These are phyloP conservation scores for Arabidopsis suecica DNA, from an alignment of 345 rosid species.

Conservation along the genomic window DNA sequence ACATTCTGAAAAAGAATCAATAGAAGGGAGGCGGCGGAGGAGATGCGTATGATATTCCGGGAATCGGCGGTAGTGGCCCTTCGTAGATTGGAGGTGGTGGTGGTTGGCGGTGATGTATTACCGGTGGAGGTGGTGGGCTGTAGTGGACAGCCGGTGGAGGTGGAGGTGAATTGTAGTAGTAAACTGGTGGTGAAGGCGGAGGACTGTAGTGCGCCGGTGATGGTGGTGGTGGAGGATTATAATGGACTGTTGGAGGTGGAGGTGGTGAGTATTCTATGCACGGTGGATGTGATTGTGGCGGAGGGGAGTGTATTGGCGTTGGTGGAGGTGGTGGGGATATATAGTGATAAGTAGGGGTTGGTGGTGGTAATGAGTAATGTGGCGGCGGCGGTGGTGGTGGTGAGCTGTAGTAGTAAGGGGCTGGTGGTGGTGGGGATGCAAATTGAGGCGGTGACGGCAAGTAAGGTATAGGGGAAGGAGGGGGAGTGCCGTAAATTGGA, in stretches of 20 bases:
- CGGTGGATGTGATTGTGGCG: conserved; percentile 53
- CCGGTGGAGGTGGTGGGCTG: conserved; percentile 38
- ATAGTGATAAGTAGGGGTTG: conserved; percentile 40
- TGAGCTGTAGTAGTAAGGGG: not conserved
- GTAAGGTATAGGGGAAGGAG: conserved; percentile 51
- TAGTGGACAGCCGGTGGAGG: conserved; percentile 55
- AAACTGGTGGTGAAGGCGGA: conserved; percentile 50
- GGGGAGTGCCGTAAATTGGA: conserved; percentile 38
- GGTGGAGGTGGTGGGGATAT: conserved; percentile 48
- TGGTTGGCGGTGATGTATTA: conserved; percentile 49
- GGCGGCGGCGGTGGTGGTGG: conserved; percentile 41
- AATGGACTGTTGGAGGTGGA: conserved; percentile 45
- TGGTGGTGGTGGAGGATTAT: conserved; percentile 61
- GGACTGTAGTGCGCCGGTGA: conserved; percentile 51
- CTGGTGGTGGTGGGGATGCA: conserved; percentile 54
- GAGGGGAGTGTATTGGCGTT: conserved; percentile 50
- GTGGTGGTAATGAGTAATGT: conserved; percentile 51
- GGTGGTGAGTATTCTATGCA: conserved; percentile 33
- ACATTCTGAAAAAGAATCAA: conserved; percentile 62
- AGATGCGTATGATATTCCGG: conserved; percentile 84
- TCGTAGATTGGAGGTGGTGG: conserved; percentile 52
- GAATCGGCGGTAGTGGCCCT: conserved; percentile 67
- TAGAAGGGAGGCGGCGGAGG: conserved; percentile 98
- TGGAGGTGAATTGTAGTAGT: conserved; percentile 43
- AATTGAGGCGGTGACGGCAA: conserved; percentile 50